Evolutionary conservation across 2,329 filamentous ascomycete species (phyloP), one percentile per base, ranked within the genome.

Genomic region (Westerdykella ornata): DNA sequence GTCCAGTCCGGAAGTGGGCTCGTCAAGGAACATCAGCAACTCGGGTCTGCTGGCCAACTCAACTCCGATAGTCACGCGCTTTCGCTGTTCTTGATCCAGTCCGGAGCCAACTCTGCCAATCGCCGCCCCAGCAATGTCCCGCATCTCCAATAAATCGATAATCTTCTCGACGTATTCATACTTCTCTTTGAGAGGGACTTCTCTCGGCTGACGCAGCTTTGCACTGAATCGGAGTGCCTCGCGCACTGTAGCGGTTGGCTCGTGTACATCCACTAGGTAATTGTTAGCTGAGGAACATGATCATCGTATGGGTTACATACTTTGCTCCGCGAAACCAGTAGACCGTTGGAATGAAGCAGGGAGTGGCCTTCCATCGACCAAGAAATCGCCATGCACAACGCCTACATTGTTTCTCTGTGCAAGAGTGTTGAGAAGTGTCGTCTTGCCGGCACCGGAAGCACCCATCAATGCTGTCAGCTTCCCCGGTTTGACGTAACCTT

Each of bases 401-500:
- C 71, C 71, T 35, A 70, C 66, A 7, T 63, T 66, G 39, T 70
- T 70, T 3, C 71, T 64, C 39, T 71, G 69, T 1, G 61, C 61
- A 1, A 65, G 48, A 1, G 60, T 61, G 28, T 65, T 66, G 4
- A 65, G 44, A 5, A 72, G 43, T 1, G 60, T 65, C 2, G 59
- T 65, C 35, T 63, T 66, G 3, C 61, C 61, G 6, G 60, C 59
- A 12, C 42, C 84, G 82, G 32, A 88, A 79, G 69, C 69, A 85
- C 28, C 42, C 86, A 92, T 94, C 1, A 95, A 72, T 28, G 87
- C 88, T 5, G 88, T 95, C 40, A 94, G 67, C 11, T 87, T 94
- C 37, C 89, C 89, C 3, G 89, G 89, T 64, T 92, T 90, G 38
- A 96, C 88, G 81, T 86, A 95, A 15, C 89, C 89, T 49, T 79